Evolutionary conservation across 306 rosid genomes (phyloP), one percentile per base, ranked within the genome.

Genomic region (Gastrolobium bilobum): DNA sequence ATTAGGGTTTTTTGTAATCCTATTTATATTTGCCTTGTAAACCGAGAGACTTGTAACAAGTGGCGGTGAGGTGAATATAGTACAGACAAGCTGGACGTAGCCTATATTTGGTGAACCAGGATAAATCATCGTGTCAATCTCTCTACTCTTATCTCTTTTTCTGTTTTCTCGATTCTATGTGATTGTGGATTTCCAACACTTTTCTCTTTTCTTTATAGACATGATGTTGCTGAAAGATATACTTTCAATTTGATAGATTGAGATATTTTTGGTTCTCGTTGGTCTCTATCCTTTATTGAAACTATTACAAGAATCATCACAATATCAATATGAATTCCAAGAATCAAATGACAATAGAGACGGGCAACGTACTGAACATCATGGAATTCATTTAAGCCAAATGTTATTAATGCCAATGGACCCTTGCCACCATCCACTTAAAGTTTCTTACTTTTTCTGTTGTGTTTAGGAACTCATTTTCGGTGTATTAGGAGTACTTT

Each of bases 371-470:
- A 52, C 33, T 71, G 44, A 72, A 43, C 50, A 47, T 38, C 2
- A 50, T 20, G 26, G 26, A 20, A 66, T 60, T 50, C 29, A 71
- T 30, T 13, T n/a, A 61, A 52, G 6, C 50, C 44, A 39, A 61
- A 26, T 65, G 75, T 43, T 44, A 43, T 53, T 43, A 73, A 80
- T 64, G 74, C 34, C 26, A 43, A 64, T 73, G 79, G 84, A 52
- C 74, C 79, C 46, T 13, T 48, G 20, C 6, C 5, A 51, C 0
- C 30, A 5, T 51, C 26, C 14, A 14, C 57, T 52, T 4, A 52
- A 52, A 15, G 31, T 2, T 20, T 11, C 57, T 20, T 20, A 20
- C 30, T 6, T 5, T n/a, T 51, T 14, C 7, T 53, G 20, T 54
- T 1, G 2, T 20, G 4, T 7, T 20, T 20, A 20, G 26, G 26